A percentile compares a stretch with the other conserved stretches of the same genome.
Conservation (phyloP, 805 yeast genomes). For the Pichia californica region DNA sequence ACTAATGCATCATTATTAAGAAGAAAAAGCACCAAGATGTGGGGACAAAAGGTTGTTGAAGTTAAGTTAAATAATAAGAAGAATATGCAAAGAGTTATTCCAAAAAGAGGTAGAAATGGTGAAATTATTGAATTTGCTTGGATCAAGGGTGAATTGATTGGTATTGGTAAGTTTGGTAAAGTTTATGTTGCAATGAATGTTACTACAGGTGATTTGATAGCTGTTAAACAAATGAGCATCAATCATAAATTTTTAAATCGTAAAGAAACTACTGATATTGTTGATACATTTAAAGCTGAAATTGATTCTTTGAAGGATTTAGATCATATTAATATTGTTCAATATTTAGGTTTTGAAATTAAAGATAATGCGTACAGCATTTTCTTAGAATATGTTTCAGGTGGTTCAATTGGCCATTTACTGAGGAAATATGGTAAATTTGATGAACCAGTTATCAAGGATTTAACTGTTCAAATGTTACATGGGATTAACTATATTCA, state of each 20-base stretch:
- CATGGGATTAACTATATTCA: slow-evolving; percentile 86
- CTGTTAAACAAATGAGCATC: slow-evolving; percentile 88
- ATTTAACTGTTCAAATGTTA: slow-evolving; percentile 71
- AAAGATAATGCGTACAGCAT: slow-evolving; percentile 69
- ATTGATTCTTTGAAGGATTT: slow-evolving; percentile 90
- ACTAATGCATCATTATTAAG: slow-evolving; percentile 38
- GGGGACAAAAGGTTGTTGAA: slow-evolving; percentile 94
- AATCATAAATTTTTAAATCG: slow-evolving; percentile 38
- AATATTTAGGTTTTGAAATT: slow-evolving; percentile 89
- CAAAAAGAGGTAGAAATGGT: slow-evolving; percentile 35
- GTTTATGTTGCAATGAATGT: slow-evolving; percentile 89
- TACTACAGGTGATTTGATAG: slow-evolving; percentile 97
- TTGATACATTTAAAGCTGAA: slow-evolving; percentile 82
- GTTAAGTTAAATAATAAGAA: slow-evolving; percentile 59
- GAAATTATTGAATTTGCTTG: slow-evolving; percentile 78
- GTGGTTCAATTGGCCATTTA: slow-evolving; percentile 90
- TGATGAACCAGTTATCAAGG: slow-evolving; percentile 68
- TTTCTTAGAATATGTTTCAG: slow-evolving; percentile 94
- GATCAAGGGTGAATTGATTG: slow-evolving; percentile 96
- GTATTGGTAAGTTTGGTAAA: slow-evolving; percentile 93
- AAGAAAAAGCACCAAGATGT: slow-evolving; percentile 85
- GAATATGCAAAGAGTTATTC: slow-evolving; percentile 1
- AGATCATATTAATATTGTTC: slow-evolving; percentile 92
- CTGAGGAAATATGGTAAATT: slow-evolving; percentile 78
- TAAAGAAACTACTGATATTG: slow-evolving; percentile 48